Base-by-base conservation (phyloP, 306 rosid species). In the Urtica urens region DNA sequence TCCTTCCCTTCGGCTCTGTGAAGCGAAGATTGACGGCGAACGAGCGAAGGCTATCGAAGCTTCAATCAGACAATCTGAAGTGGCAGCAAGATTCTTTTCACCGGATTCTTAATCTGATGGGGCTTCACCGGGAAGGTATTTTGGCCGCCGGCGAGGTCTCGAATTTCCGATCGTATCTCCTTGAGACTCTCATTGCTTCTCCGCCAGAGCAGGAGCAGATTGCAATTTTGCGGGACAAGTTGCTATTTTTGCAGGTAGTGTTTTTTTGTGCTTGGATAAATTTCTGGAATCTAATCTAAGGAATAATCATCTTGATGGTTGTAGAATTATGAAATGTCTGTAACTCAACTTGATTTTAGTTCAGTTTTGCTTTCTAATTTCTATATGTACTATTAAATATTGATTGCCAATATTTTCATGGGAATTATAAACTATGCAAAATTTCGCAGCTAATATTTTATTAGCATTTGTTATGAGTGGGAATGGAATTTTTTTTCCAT, bases 71-170 rank as follows among this genome's bases (percentile, higher is more conserved):
- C 20, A 90, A 85, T 61, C 92, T 90, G 20, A 90, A 90, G 49
- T 82, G 99, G 95, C 99, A 90, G 78, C 99, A 90, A 25, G 87
- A 79, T n/a, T 77, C 94, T 51, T 90, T 77, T 78, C 99, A 79
- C 67, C 99, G 82, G 57, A 63, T 90, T 9, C 24, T 90, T 54
- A 85, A 90, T 44, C 38, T 90, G 74, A 79, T 90, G 83, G 95
- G 95, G 42, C 96, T 90, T 52, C 95, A 82, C 69, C 74, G 59
- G 58, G 99, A 90, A 67, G 99, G 92, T 4, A 85, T 90, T 55
- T 46, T 85, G 14, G 76, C 83, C 50, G 78, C 77, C 54, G 40
- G 46, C 42, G 93, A 81, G 62, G 93, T 90, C 10, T 72, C 84
- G 0, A 68, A 81, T 63, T 85, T 90, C 53, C 69, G 74, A 43